Evolutionary conservation across 2,329 filamentous ascomycete genomes (phyloP).

Genomic region (Venturia oleaginea): DNA sequence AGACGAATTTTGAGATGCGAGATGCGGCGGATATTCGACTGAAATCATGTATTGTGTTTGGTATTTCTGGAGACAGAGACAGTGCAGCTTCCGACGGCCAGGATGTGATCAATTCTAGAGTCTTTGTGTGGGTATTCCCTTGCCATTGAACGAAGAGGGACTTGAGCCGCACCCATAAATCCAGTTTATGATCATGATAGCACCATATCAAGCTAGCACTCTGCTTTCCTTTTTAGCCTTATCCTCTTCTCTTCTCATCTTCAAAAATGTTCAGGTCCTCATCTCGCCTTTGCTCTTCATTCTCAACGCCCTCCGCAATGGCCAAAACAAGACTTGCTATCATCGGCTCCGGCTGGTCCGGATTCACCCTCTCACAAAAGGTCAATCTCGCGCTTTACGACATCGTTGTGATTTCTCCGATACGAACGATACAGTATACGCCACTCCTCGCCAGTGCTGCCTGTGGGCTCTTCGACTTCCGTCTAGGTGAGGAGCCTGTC

Average conservation of each 20-base stretch:
- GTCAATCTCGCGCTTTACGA: constrained; percentile 29
- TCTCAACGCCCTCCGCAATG: not conserved
- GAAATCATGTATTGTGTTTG: not conserved
- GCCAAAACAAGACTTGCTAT: constrained; percentile 21
- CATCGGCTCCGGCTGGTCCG: constrained; percentile 34
- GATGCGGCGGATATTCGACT: not conserved
- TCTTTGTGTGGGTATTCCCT: not conserved
- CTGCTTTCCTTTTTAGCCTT: not conserved
- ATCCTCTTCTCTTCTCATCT: not conserved
- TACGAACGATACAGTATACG: constrained; percentile 36
- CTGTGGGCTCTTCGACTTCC: constrained; percentile 36
- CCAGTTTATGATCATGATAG: not conserved
- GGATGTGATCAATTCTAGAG: not conserved
- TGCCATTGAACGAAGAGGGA: not conserved
- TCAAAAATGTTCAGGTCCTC: not conserved
- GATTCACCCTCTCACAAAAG: constrained; percentile 30
- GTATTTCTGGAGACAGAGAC: no score
- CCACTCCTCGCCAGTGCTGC: constrained; percentile 34
- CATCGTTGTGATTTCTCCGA: constrained; percentile 34
- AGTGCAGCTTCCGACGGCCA: not conserved
- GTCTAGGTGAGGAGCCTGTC: constrained; percentile 37
- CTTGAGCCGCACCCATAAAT: not conserved
- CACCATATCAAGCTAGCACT: constrained; percentile 3
- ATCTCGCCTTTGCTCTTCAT: not conserved
- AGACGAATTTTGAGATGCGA: not conserved